A percentile compares a stretch with the other conserved stretches of the same genome.
Conservation (phyloP, 2,329 filamentous ascomycete species). For the Cladosporium sp. region DNA sequence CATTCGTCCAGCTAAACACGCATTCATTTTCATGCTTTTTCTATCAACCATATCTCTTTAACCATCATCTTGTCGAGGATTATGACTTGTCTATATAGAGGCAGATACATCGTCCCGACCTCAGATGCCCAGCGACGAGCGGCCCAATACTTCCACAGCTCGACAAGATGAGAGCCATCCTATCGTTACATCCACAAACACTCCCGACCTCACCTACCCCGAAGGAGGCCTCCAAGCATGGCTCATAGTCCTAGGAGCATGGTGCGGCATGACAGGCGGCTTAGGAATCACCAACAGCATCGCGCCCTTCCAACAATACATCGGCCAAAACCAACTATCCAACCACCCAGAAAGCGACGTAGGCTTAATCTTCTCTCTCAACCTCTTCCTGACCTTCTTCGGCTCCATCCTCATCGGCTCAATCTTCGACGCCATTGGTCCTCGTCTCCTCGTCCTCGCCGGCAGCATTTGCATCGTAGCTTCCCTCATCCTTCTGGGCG, state of each 20-base stretch:
- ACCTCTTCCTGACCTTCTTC: constrained; percentile 27
- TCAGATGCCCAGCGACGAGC: too few relatives aligned
- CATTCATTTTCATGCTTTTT: too few relatives aligned
- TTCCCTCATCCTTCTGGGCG: constrained; percentile 64
- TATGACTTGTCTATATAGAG: too few relatives aligned
- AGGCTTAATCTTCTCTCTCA: constrained; percentile 26
- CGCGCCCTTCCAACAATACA: constrained; percentile 42
- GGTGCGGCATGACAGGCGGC: constrained; percentile 65
- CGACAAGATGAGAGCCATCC: too few relatives aligned
- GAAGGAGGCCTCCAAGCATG: constrained; percentile 76
- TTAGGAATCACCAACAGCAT: constrained; percentile 41
- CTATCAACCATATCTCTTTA: too few relatives aligned
- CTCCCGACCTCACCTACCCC: constrained; percentile 39
- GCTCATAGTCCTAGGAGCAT: constrained; percentile 74
- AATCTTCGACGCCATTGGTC: constrained; percentile 24
- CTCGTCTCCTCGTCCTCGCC: constrained; percentile 53
- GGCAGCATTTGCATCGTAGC: constrained; percentile 64
- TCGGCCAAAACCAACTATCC: neutral
- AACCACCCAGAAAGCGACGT: constrained; percentile 10
- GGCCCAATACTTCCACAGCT: too few relatives aligned
- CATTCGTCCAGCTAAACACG: too few relatives aligned
- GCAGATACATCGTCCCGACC: too few relatives aligned
- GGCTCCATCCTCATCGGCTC: constrained; percentile 25
- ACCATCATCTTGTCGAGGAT: too few relatives aligned
- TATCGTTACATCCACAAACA: neutral